These are phyloP conservation scores for Sphenostylis stenocarpa DNA, from an alignment of 306 rosid species.

Conservation along the genomic window DNA sequence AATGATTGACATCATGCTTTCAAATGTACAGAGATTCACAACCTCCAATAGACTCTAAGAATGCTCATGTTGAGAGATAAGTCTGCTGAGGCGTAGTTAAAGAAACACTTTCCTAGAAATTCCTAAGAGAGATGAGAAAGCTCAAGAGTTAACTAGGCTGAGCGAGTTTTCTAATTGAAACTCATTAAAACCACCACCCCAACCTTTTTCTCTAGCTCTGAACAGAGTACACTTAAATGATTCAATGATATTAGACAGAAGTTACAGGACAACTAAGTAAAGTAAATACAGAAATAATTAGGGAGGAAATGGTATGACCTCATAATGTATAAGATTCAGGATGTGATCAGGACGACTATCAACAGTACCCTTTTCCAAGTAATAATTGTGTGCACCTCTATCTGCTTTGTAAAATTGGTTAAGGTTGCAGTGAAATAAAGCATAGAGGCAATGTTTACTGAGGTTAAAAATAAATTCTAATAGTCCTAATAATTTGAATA, in stretches of 20 bases:
- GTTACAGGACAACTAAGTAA: neutral
- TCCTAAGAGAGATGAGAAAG: neutral
- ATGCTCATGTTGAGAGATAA: neutral
- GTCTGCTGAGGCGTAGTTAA: neutral
- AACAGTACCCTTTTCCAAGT: slow-evolving; percentile 75
- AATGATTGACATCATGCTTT: neutral
- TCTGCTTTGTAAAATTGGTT: slow-evolving; percentile 75
- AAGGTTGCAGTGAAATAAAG: slow-evolving; percentile 47
- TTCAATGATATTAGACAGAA: neutral
- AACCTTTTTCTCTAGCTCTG: neutral
- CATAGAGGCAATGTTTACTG: slow-evolving; percentile 10
- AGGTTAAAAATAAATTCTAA: neutral
- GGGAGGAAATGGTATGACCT: slow-evolving; percentile 49
- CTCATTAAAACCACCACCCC: neutral
- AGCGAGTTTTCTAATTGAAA: neutral
- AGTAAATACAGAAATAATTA: slow-evolving; percentile 15
- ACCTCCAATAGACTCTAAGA: neutral
- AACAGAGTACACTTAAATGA: neutral
- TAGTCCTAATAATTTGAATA: slow-evolving; percentile 29
- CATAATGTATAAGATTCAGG: slow-evolving; percentile 89
- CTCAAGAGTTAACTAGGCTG: no score
- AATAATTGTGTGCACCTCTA: slow-evolving; percentile 91
- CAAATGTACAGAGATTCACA: neutral
- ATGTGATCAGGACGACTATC: slow-evolving; percentile 82
- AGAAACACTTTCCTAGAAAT: neutral